Conservation (phyloP, 495 filamentous ascomycete genomes). For the Neurospora tetraspora region DNA sequence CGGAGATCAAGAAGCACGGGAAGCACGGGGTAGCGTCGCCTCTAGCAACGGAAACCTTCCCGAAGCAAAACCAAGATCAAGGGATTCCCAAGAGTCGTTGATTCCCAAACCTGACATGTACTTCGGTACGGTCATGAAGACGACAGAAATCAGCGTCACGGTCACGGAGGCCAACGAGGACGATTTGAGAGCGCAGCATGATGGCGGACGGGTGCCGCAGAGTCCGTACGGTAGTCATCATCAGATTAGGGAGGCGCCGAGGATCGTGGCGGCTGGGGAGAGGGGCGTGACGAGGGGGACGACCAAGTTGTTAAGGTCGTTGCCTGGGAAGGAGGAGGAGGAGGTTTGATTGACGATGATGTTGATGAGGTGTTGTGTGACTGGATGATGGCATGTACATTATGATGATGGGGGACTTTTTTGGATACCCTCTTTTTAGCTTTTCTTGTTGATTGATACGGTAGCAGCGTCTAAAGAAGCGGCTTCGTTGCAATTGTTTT, state of each 20-base stretch:
- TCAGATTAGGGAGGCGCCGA: not conserved
- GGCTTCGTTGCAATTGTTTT: not conserved
- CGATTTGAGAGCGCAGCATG: not conserved
- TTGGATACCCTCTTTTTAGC: not conserved
- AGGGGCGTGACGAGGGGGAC: not conserved
- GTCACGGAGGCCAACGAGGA: conserved; percentile 1
- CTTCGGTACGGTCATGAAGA: conserved; percentile 15
- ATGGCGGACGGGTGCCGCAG: not conserved
- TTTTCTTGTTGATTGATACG: not conserved
- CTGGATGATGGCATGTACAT: not conserved
- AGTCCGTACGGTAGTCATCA: not conserved
- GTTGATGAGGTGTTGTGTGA: not conserved
- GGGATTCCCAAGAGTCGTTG: conserved; percentile 11
- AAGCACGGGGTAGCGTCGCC: not conserved
- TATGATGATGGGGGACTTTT: no score
- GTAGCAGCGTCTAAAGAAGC: not conserved
- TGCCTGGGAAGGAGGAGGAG: not conserved
- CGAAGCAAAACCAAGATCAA: not conserved
- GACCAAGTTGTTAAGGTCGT: not conserved
- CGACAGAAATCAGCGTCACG: conserved; percentile 20
- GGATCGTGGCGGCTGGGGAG: not conserved
- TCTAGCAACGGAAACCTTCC: not conserved
- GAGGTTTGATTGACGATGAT: not conserved
- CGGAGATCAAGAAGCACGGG: not conserved
- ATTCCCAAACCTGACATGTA: not conserved